Conservation (phyloP, 2,329 filamentous ascomycete genomes). For the Fusarium sp. region DNA sequence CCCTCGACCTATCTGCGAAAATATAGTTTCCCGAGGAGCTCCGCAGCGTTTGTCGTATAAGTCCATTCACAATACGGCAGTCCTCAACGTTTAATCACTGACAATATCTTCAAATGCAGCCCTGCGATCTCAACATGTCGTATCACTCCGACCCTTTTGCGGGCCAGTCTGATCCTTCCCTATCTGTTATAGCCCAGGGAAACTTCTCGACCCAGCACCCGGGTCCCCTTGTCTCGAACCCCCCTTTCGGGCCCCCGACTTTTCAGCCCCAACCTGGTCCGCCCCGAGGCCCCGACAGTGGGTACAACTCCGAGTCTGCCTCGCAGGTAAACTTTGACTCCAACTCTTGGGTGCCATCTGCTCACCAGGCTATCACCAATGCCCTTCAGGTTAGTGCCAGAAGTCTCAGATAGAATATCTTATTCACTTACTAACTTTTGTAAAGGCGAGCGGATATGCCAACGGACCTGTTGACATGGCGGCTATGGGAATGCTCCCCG, state of each 20-base stretch:
- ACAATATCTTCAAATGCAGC: conserved; percentile 7
- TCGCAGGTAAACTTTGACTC: conserved; percentile 16
- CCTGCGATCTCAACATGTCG: conserved; percentile 20
- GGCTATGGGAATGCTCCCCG: neutral
- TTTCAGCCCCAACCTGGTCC: conserved; percentile 16
- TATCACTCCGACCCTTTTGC: conserved; percentile 1
- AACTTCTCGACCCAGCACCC: conserved; percentile 14
- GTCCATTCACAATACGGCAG: neutral
- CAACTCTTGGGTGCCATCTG: conserved; percentile 46
- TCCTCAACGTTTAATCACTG: conserved; percentile 1
- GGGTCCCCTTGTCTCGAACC: conserved; percentile 25
- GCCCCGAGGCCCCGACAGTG: neutral
- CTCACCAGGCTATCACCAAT: conserved; percentile 44
- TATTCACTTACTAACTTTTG: neutral
- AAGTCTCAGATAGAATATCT: neutral
- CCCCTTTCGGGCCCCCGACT: conserved; percentile 9
- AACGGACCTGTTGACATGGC: neutral
- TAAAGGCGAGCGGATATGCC: conserved; percentile 30
- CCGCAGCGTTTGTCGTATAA: conserved; percentile 3
- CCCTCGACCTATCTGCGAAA: neutral
- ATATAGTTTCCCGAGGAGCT: neutral
- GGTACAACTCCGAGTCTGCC: conserved; percentile 1
- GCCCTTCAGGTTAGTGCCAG: conserved; percentile 38
- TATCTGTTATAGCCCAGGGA: conserved; percentile 11
- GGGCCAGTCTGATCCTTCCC: neutral